Evolutionary conservation across 306 rosid species (phyloP).

Genomic region (Cicer chorassanicum): DNA sequence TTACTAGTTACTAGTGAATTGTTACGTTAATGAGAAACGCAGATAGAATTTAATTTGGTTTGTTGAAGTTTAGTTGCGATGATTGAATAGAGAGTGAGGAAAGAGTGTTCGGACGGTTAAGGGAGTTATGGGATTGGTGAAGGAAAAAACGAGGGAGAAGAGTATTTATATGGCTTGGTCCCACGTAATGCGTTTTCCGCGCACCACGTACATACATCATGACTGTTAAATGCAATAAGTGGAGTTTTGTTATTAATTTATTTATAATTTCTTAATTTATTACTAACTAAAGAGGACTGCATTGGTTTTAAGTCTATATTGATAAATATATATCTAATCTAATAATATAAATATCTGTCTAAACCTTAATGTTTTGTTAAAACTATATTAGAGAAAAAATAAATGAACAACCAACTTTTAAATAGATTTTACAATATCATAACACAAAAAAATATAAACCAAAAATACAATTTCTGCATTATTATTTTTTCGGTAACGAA

Average conservation of each 20-base stretch:
- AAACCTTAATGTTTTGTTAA: too few species aligned
- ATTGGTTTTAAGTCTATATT: too few species aligned
- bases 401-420: too few species aligned
- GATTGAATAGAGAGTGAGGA: conserved; percentile 32
- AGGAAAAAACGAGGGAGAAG: conserved; percentile 36
- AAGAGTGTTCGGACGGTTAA: conserved; percentile 56
- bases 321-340: too few species aligned
- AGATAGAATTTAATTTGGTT: conserved; percentile 31
- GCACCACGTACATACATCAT: conserved; percentile 46
- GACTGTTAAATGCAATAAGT: background rate
- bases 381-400: too few species aligned
- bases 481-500: too few species aligned
- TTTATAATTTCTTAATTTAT: too few species aligned
- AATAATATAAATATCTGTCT: too few species aligned
- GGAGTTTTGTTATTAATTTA: background rate
- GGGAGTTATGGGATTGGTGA: conserved; percentile 45
- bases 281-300: too few species aligned
- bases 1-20: conserved; percentile 54
- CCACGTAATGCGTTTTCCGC: conserved; percentile 51
- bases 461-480: too few species aligned
- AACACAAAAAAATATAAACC: too few species aligned
- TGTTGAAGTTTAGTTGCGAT: conserved; percentile 16
- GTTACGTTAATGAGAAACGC: conserved; percentile 33
- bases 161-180: conserved; percentile 49
- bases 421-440: too few species aligned